A percentile compares a stretch with the other conserved stretches of the same genome.
phyloP scores from a whole-genome alignment of 1,284 basidiomycete genomes.

The Trametes sp. region DNA sequence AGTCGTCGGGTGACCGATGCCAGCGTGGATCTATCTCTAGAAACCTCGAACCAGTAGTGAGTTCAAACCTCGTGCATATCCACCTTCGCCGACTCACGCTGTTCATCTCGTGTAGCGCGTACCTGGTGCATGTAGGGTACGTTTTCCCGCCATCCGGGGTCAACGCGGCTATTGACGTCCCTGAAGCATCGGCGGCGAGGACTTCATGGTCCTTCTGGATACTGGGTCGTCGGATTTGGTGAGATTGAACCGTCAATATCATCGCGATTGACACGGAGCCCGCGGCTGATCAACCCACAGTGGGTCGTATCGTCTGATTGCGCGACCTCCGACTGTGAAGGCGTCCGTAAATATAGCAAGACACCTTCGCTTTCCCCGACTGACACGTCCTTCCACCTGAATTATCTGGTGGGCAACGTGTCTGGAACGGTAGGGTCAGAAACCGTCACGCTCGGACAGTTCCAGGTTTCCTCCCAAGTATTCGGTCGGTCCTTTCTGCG shows the following conservation, averaged over 20 bases:
- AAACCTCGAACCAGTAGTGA: constrained; percentile 48
- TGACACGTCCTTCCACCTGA: constrained; percentile 47
- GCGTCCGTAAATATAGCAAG: constrained; percentile 42
- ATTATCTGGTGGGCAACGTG: constrained; percentile 57
- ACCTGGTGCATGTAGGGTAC: constrained; percentile 49
- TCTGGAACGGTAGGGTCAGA: constrained; percentile 53
- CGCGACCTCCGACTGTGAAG: constrained; percentile 41
- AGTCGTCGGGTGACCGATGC: constrained; percentile 37
- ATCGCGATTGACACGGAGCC: constrained; percentile 16
- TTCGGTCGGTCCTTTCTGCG: constrained; percentile 46
- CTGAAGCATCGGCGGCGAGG: constrained; percentile 52
- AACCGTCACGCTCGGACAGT: constrained; percentile 52
- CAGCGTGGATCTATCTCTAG: constrained; percentile 41
- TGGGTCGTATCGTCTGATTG: constrained; percentile 50
- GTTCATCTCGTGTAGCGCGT: constrained; percentile 44
- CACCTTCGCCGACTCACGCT: constrained; percentile 11
- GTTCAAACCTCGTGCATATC: constrained; percentile 17
- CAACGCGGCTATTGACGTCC: constrained; percentile 19
- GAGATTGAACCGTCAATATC: constrained; percentile 24
- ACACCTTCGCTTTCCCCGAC: constrained; percentile 45
- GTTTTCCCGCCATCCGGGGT: constrained; percentile 23
- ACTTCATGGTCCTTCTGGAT: constrained; percentile 61
- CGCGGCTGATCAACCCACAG: constrained; percentile 35
- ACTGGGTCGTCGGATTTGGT: constrained; percentile 64
- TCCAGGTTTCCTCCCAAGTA: constrained; percentile 49